These are phyloP conservation scores for Escallonia rubra DNA, from an alignment of 129 eudicot genomes.

Conservation along the genomic window DNA sequence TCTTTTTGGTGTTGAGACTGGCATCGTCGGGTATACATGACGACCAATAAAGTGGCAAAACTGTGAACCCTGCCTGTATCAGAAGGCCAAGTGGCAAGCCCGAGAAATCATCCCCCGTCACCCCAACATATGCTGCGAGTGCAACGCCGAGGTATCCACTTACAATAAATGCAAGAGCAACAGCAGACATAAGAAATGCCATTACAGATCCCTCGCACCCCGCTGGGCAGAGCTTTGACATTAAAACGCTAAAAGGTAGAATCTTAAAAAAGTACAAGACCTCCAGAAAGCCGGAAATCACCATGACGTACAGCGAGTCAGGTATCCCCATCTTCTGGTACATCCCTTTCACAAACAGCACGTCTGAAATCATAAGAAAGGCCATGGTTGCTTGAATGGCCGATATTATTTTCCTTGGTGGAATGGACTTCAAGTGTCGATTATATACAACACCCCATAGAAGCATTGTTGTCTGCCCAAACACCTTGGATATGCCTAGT, in stretches of 20 bases:
- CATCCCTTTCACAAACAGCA: conserved; percentile 65
- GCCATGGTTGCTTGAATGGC: conserved; percentile 60
- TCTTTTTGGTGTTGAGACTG: conserved; percentile 21
- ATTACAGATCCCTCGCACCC: conserved; percentile 94
- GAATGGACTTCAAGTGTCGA: conserved; percentile 42
- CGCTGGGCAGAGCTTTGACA: conserved; percentile 78
- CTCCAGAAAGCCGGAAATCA: conserved; percentile 70
- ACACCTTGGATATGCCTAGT: conserved; percentile 80
- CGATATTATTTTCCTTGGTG: conserved; percentile 59
- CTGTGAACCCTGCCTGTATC: conserved; percentile 63
- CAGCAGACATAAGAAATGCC: conserved; percentile 84
- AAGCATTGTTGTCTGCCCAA: conserved; percentile 82
- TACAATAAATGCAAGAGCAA: conserved; percentile 68
- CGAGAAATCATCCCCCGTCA: conserved; percentile 58
- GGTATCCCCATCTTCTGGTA: conserved; percentile 57
- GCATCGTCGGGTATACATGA: conserved; percentile 56
- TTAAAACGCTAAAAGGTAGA: conserved; percentile 65
- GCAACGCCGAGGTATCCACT: conserved; percentile 89
- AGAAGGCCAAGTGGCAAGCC: conserved; percentile 56
- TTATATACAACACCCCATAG: conserved; percentile 78
- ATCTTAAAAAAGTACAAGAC: conserved; percentile 62
- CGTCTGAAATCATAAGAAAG: conserved; percentile 68
- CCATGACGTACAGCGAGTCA: conserved; percentile 53
- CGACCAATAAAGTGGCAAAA: conserved; percentile 65
- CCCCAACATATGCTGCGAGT: conserved; percentile 54